phyloP scores from a whole-genome alignment of 225 moss, liverwort and hornwort species.

The Straminergon stramineum region DNA sequence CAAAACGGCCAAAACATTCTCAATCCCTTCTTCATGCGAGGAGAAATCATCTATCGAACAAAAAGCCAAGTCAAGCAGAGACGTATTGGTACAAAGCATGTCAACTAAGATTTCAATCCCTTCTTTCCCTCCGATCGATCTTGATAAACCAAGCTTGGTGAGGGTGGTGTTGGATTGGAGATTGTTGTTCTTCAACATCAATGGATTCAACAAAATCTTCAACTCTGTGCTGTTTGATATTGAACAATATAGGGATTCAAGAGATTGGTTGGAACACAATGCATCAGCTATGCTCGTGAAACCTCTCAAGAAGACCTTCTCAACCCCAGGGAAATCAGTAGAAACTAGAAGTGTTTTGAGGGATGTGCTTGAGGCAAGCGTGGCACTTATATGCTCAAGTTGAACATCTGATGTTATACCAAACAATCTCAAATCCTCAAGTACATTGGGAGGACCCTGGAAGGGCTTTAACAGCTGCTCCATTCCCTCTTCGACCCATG shows the following conservation, averaged over 20 bases:
- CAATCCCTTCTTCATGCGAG: not conserved
- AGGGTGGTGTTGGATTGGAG: not conserved
- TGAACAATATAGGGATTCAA: accelerated
- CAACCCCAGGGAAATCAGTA: accelerated
- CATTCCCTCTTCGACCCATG: not conserved
- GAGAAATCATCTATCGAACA: accelerated
- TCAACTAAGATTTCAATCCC: no score
- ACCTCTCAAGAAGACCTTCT: not conserved
- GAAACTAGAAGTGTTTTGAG: accelerated
- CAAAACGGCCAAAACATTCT: not conserved
- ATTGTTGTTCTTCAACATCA: not conserved
- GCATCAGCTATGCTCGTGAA: not conserved
- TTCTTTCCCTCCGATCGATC: not conserved
- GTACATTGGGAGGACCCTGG: not conserved
- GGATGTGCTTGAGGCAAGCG: not conserved
- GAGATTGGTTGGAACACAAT: not conserved
- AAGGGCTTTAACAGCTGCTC: not conserved
- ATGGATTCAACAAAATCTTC: not conserved
- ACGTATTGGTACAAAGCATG: no score
- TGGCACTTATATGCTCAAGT: not conserved
- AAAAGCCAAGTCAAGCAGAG: accelerated
- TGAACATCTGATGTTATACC: accelerated
- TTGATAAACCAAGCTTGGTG: accelerated
- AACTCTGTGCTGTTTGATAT: not conserved
- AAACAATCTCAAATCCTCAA: accelerated